These are phyloP conservation scores for Earliella scabrosa DNA, from an alignment of 1,284 basidiomycete species.

Conservation along the genomic window DNA sequence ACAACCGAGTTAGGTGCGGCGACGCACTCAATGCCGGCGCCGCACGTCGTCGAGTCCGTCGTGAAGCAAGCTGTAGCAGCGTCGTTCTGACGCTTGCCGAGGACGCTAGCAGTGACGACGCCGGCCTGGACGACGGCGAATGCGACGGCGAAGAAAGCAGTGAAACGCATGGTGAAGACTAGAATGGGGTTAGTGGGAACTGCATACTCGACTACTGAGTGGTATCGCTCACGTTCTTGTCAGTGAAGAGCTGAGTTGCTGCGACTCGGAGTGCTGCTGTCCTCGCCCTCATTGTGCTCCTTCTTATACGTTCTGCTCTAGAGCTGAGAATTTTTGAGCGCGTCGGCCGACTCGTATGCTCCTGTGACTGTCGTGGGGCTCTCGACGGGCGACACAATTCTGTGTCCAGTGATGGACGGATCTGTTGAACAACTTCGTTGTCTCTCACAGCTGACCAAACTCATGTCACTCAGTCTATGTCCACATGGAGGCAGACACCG, in stretches of 20 bases:
- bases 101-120: not conserved
- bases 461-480: not conserved
- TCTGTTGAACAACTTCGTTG: not conserved
- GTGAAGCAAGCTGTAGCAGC: not conserved
- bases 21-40: not conserved
- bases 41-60: not conserved
- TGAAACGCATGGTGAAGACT: slow-evolving; percentile 1
- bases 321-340: too few species aligned
- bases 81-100: not conserved
- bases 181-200: not conserved
- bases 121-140: not conserved
- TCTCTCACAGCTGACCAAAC: not conserved
- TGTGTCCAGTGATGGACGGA: too few species aligned
- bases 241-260: too few species aligned
- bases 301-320: too few species aligned
- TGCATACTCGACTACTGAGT: not conserved
- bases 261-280: too few species aligned
- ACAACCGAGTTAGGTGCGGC: not conserved
- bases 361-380: not conserved
- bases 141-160: slow-evolving; percentile 1
- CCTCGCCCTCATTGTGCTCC: too few species aligned
- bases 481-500: not conserved
- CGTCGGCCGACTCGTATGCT: not conserved
- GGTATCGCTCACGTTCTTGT: not conserved
- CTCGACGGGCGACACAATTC: too few species aligned